Base-by-base conservation (phyloP, 495 filamentous ascomycete genomes). In the Daldinia decipiens region DNA sequence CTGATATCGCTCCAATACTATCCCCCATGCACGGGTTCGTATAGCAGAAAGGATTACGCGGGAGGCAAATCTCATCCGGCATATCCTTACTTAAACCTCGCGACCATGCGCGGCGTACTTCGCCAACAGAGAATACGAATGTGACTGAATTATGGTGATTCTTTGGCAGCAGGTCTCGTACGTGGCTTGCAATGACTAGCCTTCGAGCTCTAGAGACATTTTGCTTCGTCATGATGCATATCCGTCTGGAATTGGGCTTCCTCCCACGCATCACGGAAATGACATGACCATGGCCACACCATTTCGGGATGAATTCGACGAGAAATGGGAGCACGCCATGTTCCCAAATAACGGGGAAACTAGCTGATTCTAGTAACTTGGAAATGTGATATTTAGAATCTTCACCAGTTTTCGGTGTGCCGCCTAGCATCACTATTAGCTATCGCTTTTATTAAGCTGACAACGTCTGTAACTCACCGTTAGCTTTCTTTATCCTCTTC, bases 271-370 rank as follows among this genome's bases (percentile, higher is more conserved):
- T 63, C n/a, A 78, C 74, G 29, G 70, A 76, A 59, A 78, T 76
- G 15, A 74, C 70, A 26, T 78, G 74, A 15, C 76, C 76, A 0
- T 74, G 71, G 11, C 76, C 76, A 55, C 76, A 78, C 76, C 76
- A 78, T 34, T 75, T 76, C 3, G 76, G 76, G 38, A 78, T 59
- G 50, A 75, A 72, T 40, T 78, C 76, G 65, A 64, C 59, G 0
- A 78, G 74, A 52, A 78, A 78, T 7, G 76, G 76, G 9, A 78
- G 76, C 2, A 78, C 65, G 8, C 69, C 68, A 19, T 78, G 76
- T 55, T 78, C 76, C 76, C 76, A 78, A 5, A 78, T 32, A 2
- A 76, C 36, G 15, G 74, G 76, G 39, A 78, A 78, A 47, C 64
- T 74, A 2, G 71, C 76, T 2, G 67, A 69, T 31, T 78, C 76